These are phyloP conservation scores for Fusarium chlamydosporum DNA, from an alignment of 2,329 filamentous ascomycete species.

Conservation along the genomic window DNA sequence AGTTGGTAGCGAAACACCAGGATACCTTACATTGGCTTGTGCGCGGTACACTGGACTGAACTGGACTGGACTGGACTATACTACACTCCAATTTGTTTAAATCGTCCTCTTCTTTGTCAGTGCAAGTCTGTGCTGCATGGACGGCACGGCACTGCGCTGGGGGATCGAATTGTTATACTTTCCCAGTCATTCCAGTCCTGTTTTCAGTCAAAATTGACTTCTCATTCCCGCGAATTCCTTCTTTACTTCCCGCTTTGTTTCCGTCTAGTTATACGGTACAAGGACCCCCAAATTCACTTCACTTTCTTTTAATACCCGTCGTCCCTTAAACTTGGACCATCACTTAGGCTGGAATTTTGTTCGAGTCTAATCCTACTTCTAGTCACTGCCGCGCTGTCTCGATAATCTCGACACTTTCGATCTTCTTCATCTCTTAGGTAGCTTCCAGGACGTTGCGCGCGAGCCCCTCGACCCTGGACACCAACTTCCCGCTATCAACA, in stretches of 20 bases:
- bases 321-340: slow-evolving; percentile 26
- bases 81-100: slow-evolving; percentile 31
- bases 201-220: slow-evolving; percentile 20
- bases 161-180: slow-evolving; percentile 13
- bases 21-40: slow-evolving; percentile 42
- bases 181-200: slow-evolving; percentile 25
- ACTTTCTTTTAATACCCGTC: slow-evolving; percentile 29
- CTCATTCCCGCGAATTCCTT: slow-evolving; percentile 14
- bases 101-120: slow-evolving; percentile 35
- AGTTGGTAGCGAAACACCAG: slow-evolving; percentile 48
- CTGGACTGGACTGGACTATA: too few relatives aligned
- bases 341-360: slow-evolving; percentile 6
- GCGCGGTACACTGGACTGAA: slow-evolving; percentile 16
- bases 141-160: slow-evolving; percentile 1
- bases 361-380: slow-evolving; percentile 38
- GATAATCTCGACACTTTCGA: slow-evolving; percentile 15
- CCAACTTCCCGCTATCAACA: slow-evolving; percentile 46
- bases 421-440: slow-evolving; percentile 11
- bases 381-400: slow-evolving; percentile 27
- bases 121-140: slow-evolving; percentile 46
- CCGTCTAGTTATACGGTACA: slow-evolving; percentile 14
- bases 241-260: slow-evolving; percentile 39
- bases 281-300: slow-evolving; percentile 19
- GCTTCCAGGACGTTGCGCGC: slow-evolving; percentile 26
- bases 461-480: slow-evolving; percentile 41